Evolutionary conservation across 352 stramenopile genomes (phyloP).

Genomic region (Globisporangium cederbergense): DNA sequence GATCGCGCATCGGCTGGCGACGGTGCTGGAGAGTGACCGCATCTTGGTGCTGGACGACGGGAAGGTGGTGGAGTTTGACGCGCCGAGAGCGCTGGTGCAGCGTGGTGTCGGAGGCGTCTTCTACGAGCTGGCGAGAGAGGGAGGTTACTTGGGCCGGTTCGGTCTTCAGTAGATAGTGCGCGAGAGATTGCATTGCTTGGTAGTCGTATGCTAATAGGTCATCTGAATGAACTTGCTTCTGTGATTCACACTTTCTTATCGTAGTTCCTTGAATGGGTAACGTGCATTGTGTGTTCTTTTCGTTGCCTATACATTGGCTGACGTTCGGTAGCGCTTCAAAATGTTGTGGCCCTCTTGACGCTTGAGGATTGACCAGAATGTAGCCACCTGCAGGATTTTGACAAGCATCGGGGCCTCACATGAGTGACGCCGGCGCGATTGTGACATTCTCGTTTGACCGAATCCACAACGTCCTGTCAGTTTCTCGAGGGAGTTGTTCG

Average conservation of each 20-base stretch:
- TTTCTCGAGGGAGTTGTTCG: background rate
- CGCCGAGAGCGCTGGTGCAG: conserved; percentile 29
- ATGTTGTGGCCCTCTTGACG: background rate
- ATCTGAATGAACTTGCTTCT: background rate
- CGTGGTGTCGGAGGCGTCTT: conserved; percentile 19
- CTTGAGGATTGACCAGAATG: background rate
- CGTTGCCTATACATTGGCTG: background rate
- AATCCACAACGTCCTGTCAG: background rate
- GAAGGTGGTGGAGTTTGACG: conserved; percentile 83
- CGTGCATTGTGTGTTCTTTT: too few species aligned
- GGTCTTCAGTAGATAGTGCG: background rate
- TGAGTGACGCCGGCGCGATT: background rate
- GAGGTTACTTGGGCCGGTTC: conserved; percentile 22
- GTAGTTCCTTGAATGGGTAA: background rate
- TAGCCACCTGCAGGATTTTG: background rate
- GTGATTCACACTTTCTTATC: background rate
- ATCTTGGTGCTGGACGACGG: conserved; percentile 89
- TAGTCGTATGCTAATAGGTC: too few species aligned
- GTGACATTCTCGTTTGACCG: background rate
- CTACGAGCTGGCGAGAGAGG: conserved; percentile 26
- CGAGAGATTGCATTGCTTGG: background rate
- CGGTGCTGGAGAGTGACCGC: conserved; percentile 88
- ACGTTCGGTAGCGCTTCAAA: background rate
- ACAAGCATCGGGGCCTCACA: background rate
- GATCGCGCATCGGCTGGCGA: conserved; percentile 93